These are phyloP conservation scores for Microdochium nivale DNA, from an alignment of 2,329 filamentous ascomycete species.

Conservation along the genomic window DNA sequence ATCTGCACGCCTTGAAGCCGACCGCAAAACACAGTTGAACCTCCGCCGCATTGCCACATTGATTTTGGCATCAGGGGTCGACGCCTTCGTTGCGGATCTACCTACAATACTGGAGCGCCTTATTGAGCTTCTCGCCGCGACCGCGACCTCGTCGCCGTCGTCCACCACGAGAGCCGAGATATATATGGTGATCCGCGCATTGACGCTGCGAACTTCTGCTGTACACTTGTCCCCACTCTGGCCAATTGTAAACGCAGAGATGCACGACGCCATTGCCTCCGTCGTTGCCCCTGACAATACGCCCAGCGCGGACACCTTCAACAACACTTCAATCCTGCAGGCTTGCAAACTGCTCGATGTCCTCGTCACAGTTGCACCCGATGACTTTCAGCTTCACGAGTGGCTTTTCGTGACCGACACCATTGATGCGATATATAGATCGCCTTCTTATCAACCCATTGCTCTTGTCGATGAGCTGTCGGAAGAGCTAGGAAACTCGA, in stretches of 20 bases:
- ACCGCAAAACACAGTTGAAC: constrained; percentile 85
- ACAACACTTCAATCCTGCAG: constrained; percentile 69
- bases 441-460: constrained; percentile 56
- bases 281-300: constrained; percentile 60
- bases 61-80: constrained; percentile 65
- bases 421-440: constrained; percentile 87
- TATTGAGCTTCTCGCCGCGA: constrained; percentile 77
- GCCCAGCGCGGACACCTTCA: constrained; percentile 61
- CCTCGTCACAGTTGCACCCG: constrained; percentile 76
- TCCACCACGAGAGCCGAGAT: constrained; percentile 82
- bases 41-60: constrained; percentile 75
- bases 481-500: constrained; percentile 52
- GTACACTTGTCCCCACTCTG: constrained; percentile 78
- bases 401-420: constrained; percentile 98
- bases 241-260: constrained; percentile 81
- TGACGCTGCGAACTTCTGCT: constrained; percentile 70
- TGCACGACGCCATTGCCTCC: constrained; percentile 71
- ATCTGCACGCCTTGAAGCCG: constrained; percentile 87
- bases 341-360: constrained; percentile 90
- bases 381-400: constrained; percentile 96
- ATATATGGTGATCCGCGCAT: constrained; percentile 76
- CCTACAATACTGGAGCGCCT: constrained; percentile 70
- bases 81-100: constrained; percentile 74
- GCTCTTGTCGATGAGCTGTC: constrained; percentile 80
- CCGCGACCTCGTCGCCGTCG: constrained; percentile 82